Conservation (phyloP, 257 asterid species). For the Fraxinus pennsylvanica region DNA sequence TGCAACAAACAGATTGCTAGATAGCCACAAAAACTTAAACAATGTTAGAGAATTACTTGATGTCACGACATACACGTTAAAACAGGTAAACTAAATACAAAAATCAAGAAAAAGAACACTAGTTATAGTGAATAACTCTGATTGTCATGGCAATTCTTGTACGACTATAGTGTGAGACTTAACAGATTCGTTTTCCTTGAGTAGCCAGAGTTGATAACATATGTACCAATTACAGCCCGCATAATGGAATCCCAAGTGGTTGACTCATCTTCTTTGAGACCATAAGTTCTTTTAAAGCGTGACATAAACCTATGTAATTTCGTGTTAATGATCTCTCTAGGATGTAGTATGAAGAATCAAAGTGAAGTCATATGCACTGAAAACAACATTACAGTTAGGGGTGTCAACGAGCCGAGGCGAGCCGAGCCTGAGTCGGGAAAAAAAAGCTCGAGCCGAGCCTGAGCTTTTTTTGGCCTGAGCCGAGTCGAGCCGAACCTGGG, state of each 20-base stretch:
- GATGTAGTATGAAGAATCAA: too few species aligned
- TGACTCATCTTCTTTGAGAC: not conserved
- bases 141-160: not conserved
- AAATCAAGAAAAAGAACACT: not conserved
- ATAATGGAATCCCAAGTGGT: not conserved
- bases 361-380: too few species aligned
- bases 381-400: too few species aligned
- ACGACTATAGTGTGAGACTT: not conserved
- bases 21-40: not conserved
- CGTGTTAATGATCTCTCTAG: too few species aligned
- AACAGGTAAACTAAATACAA: not conserved
- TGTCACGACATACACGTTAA: not conserved
- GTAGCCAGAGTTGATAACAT: not conserved
- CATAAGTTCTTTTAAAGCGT: not conserved
- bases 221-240: not conserved
- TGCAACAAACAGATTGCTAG: conserved; percentile 41
- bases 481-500: too few species aligned
- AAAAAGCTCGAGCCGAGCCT: too few species aligned
- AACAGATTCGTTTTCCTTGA: not conserved
- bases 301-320: not conserved
- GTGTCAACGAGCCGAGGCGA: too few species aligned
- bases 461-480: too few species aligned
- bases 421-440: too few species aligned
- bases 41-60: not conserved
- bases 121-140: not conserved